A percentile compares a stretch with the other conserved stretches of the same genome.
Evolutionary conservation across 1,284 basidiomycete species (phyloP).

Genomic region (Peniophora sp.): DNA sequence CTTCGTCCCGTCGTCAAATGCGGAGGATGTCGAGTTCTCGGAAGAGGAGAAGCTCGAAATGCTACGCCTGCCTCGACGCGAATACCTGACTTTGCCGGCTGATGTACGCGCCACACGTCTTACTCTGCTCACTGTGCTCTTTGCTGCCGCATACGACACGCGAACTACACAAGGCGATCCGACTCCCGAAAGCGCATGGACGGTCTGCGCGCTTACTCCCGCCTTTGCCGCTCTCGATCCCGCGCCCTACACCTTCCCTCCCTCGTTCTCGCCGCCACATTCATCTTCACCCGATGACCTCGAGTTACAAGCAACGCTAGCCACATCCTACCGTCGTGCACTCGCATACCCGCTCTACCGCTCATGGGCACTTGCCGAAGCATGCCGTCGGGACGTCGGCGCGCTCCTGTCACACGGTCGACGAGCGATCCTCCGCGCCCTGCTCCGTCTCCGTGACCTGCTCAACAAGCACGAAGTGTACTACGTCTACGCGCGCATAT

Average conservation of each 20-base stretch:
- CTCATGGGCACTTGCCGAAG: slow-evolving; percentile 63
- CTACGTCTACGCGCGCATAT: slow-evolving; percentile 76
- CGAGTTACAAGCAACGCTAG: slow-evolving; percentile 39
- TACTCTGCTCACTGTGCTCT: slow-evolving; percentile 60
- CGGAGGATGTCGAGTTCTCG: slow-evolving; percentile 43
- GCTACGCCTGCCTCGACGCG: slow-evolving; percentile 51
- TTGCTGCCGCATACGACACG: slow-evolving; percentile 69
- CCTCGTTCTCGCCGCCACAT: slow-evolving; percentile 13
- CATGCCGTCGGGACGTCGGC: slow-evolving; percentile 57
- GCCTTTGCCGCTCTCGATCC: slow-evolving; percentile 73
- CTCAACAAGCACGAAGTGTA: slow-evolving; percentile 76
- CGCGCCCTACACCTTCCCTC: slow-evolving; percentile 34
- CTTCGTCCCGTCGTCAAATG: slow-evolving; percentile 19
- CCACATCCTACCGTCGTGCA: slow-evolving; percentile 61
- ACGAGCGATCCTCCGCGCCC: slow-evolving; percentile 49
- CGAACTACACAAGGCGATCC: slow-evolving; percentile 69
- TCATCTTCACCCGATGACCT: slow-evolving; percentile 25
- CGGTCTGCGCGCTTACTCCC: slow-evolving; percentile 59
- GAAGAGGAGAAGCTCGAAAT: slow-evolving; percentile 64
- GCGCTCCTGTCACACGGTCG: slow-evolving; percentile 50
- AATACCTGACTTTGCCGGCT: neutral
- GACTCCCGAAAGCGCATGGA: slow-evolving; percentile 80
- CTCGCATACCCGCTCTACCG: slow-evolving; percentile 71
- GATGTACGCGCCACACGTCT: slow-evolving; percentile 59
- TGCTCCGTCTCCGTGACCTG: slow-evolving; percentile 62